Base-by-base conservation (phyloP, 192 early-diverging fungal genomes). In the Tieghemiomyces parasiticus region DNA sequence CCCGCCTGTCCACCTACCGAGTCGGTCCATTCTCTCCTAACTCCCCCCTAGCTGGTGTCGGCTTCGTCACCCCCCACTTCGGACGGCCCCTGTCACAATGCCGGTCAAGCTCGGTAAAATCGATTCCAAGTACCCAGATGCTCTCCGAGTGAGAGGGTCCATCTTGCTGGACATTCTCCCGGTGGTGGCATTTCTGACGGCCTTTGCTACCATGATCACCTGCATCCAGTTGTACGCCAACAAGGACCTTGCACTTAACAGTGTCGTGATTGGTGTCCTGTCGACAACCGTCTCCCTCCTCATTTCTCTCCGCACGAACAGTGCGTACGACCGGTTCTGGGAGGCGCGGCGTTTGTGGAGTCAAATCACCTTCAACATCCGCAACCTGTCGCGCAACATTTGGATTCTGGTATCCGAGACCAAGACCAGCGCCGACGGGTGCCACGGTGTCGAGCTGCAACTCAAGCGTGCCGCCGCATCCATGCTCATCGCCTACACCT, bases 311-410 rank as follows among this genome's bases (percentile, higher is more conserved):
- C 66, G 76, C 50, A 79, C 71, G n/a, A 74, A 76, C 60, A 66
- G 73, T 30, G 84, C 83, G 26, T 86, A 86, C 60, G 81, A 85
- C 65, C 74, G 90, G 31, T 93, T 80, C 74, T 92, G 81, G 81
- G 93, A 93, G 71, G 93, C 87, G 24, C 80, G 93, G 49, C 77
- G 84, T 62, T 62, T 82, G 19, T 97, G 91, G 91, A 81, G 79
- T 31, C 78, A 79, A 19, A 65, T 91, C 61, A 76, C 76, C 26
- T 77, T 80, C 28, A 72, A 76, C 29, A 75, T 88, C 53, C 84
- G 92, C 46, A 88, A 84, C 74, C 61, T 92, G 52, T 77, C 90
- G 2, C 84, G 93, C 35, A 66, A 75, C 47, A 72, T 87, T 51
- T 93, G 88, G 88, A 76, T 90, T 24, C 62, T 68, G 29, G 62